These are phyloP conservation scores for Gardenia jasminoides DNA, from an alignment of 257 asterid species.

Conservation along the genomic window DNA sequence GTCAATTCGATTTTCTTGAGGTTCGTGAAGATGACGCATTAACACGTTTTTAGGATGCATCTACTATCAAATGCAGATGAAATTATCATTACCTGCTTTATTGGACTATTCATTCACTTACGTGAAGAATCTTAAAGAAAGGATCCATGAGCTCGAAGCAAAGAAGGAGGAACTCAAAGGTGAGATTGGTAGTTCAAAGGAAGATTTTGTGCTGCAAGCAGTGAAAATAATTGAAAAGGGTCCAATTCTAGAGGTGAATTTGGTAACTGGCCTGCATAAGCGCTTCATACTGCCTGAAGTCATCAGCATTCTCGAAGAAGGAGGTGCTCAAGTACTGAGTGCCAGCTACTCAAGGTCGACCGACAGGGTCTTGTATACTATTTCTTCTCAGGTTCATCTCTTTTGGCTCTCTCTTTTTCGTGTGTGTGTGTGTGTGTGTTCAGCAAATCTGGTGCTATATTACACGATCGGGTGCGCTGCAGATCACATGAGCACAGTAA, in stretches of 20 bases:
- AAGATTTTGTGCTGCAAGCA: not conserved
- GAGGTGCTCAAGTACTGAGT: slow-evolving; percentile 13
- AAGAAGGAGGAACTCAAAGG: not conserved
- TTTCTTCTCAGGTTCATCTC: slow-evolving; percentile 11
- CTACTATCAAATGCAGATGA: slow-evolving; percentile 1
- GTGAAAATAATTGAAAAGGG: slow-evolving; percentile 12
- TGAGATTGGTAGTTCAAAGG: not conserved
- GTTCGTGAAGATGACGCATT: too few relatives aligned
- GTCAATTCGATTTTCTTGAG: too few relatives aligned
- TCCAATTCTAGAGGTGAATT: slow-evolving; percentile 13
- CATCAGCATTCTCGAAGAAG: slow-evolving; percentile 19
- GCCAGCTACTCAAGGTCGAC: not conserved
- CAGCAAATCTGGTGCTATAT: too few relatives aligned
- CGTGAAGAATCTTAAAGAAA: slow-evolving; percentile 11
- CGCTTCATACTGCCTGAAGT: slow-evolving; percentile 7
- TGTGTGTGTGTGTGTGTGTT: not conserved
- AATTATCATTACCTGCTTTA: not conserved
- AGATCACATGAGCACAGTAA: too few relatives aligned
- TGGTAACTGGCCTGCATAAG: slow-evolving; percentile 11
- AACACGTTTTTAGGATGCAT: too few relatives aligned
- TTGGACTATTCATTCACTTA: not conserved
- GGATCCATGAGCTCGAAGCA: slow-evolving; percentile 4
- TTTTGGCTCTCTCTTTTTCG: not conserved
- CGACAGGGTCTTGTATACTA: slow-evolving; percentile 1
- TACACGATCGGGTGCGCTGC: too few relatives aligned